A percentile compares a stretch with the other conserved stretches of the same genome.
Conservation (phyloP, 2,329 filamentous ascomycete species). For the Trichoderma simmonsii region DNA sequence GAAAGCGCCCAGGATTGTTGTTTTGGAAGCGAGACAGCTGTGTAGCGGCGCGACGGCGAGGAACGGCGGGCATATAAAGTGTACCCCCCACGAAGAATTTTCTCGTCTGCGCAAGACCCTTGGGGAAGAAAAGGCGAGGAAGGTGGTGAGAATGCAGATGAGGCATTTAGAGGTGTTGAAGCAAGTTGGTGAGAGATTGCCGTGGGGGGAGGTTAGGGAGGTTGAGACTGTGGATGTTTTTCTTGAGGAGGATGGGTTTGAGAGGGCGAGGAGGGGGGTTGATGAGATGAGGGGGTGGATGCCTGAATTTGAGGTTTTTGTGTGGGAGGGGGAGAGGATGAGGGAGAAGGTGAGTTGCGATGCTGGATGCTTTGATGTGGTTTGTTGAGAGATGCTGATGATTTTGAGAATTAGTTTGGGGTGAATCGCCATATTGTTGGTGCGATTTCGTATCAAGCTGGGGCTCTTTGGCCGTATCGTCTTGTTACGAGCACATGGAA, state of each 20-base stretch:
- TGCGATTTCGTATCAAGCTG: conserved; percentile 44
- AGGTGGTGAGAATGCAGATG: conserved; percentile 44
- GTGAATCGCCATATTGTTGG: conserved; percentile 37
- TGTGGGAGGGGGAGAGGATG: conserved; percentile 36
- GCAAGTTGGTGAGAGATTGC: conserved; percentile 37
- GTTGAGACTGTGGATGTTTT: conserved; percentile 49
- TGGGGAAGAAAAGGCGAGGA: conserved; percentile 37
- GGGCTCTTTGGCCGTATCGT: conserved; percentile 50
- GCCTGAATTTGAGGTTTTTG: conserved; percentile 38
- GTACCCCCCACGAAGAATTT: conserved; percentile 43
- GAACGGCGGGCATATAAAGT: conserved; percentile 52
- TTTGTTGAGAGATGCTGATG: neutral
- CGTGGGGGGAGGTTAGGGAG: conserved; percentile 39
- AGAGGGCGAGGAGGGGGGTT: conserved; percentile 32
- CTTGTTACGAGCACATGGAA: conserved; percentile 47
- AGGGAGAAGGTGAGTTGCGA: conserved; percentile 27
- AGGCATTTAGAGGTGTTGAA: conserved; percentile 39
- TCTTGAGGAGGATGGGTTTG: conserved; percentile 37
- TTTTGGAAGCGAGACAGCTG: conserved; percentile 49
- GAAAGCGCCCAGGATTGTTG: conserved; percentile 32
- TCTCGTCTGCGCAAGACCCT: conserved; percentile 30
- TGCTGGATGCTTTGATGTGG: neutral
- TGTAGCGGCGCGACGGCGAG: conserved; percentile 53
- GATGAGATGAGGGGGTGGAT: conserved; percentile 36
- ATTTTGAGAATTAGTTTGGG: conserved; percentile 30